Conservation (phyloP, 495 filamentous ascomycete species). For the Haplographium delicatum region DNA sequence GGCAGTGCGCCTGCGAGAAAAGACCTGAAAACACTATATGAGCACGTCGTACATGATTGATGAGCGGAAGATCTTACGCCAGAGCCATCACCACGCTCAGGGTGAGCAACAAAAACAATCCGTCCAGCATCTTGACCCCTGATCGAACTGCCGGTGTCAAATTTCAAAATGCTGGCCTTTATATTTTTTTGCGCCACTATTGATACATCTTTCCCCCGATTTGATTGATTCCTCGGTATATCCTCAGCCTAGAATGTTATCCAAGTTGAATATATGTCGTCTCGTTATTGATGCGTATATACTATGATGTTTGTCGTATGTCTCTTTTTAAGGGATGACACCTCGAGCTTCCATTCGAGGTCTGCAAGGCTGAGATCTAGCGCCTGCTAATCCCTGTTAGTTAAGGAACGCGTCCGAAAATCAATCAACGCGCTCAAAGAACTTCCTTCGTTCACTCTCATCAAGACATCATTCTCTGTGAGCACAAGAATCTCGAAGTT, state of each 20-base stretch:
- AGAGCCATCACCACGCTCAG: slow-evolving; percentile 87
- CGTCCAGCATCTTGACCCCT: slow-evolving; percentile 51
- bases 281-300: neutral
- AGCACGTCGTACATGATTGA: slow-evolving; percentile 93
- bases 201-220: slow-evolving; percentile 6
- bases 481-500: neutral
- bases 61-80: slow-evolving; percentile 78
- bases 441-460: neutral
- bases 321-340: neutral
- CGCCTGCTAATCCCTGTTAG: slow-evolving; percentile 1
- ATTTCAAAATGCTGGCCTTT: neutral
- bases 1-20: slow-evolving; percentile 93
- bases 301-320: neutral
- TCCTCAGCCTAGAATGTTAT: neutral
- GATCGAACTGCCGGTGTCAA: neutral
- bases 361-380: slow-evolving; percentile 12
- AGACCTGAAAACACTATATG: slow-evolving; percentile 71
- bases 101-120: slow-evolving; percentile 78
- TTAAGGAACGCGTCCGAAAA: slow-evolving; percentile 11
- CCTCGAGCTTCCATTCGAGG: neutral
- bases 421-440: slow-evolving; percentile 17
- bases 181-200: neutral
- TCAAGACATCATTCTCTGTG: neutral
- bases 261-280: neutral
- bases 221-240: neutral